Conservation (phyloP, 2,329 filamentous ascomycete genomes). For the Talaromyces sp. region DNA sequence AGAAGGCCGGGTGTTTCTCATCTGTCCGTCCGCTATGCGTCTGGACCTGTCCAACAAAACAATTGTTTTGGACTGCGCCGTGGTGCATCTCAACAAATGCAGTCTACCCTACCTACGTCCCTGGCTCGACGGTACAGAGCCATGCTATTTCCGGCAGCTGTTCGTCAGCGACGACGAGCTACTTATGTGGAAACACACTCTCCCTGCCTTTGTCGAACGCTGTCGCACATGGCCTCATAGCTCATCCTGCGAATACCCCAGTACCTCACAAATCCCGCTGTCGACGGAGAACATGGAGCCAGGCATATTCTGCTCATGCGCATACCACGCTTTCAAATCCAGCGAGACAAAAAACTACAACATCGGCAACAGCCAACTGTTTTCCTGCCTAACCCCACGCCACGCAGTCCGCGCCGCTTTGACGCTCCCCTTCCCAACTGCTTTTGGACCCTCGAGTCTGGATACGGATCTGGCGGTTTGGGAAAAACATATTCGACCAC, state of each 20-base stretch:
- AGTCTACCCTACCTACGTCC: neutral
- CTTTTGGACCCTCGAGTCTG: slow-evolving; percentile 12
- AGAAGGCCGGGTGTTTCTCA: neutral
- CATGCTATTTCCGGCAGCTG: slow-evolving; percentile 10
- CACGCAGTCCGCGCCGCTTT: slow-evolving; percentile 25
- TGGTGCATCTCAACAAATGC: neutral
- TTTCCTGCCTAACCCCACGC: slow-evolving; percentile 16
- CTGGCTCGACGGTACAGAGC: slow-evolving; percentile 5
- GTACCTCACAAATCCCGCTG: slow-evolving; percentile 17
- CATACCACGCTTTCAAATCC: slow-evolving; percentile 14
- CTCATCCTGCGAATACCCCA: slow-evolving; percentile 25
- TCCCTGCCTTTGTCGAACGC: slow-evolving; percentile 31
- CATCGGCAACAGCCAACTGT: slow-evolving; percentile 9
- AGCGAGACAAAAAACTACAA: slow-evolving; percentile 15
- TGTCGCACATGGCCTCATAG: slow-evolving; percentile 34
- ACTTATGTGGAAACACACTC: slow-evolving; percentile 24
- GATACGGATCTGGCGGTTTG: neutral
- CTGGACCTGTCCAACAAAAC: neutral
- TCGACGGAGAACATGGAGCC: slow-evolving; percentile 16
- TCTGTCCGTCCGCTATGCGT: neutral
- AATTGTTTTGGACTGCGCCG: neutral
- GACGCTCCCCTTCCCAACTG: slow-evolving; percentile 24
- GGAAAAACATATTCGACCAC: neutral
- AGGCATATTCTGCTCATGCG: slow-evolving; percentile 27
- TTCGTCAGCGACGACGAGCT: slow-evolving; percentile 20